phyloP scores from a whole-genome alignment of 441 rosid species.

The Adansonia madagascariensis region DNA sequence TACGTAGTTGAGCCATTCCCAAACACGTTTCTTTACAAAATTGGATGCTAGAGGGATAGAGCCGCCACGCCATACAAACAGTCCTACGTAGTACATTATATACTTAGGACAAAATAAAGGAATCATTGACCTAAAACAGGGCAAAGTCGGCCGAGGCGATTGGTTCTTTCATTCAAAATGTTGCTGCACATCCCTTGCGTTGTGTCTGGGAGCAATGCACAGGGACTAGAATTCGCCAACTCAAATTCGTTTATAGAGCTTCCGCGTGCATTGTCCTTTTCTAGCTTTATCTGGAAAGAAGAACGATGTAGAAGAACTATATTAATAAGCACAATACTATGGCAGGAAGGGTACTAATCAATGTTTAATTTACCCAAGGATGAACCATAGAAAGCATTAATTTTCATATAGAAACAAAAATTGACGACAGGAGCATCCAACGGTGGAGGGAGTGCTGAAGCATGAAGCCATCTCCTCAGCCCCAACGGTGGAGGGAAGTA shows the following conservation, averaged over 20 bases:
- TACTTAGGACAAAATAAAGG: background rate
- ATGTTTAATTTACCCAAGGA: background rate
- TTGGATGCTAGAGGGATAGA: background rate
- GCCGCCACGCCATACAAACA: background rate
- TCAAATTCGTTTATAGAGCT: background rate
- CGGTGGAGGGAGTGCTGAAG: conserved; percentile 54
- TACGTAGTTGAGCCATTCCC: too few relatives aligned
- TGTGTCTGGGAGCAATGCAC: background rate
- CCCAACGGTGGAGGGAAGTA: conserved; percentile 30
- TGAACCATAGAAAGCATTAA: too few relatives aligned
- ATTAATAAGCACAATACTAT: background rate
- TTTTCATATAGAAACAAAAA: too few relatives aligned
- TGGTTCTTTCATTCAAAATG: background rate
- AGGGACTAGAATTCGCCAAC: background rate
- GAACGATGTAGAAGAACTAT: background rate
- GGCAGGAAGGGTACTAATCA: background rate
- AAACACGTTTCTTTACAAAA: background rate
- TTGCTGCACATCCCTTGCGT: background rate
- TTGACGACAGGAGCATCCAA: conserved; percentile 22
- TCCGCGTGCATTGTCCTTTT: background rate
- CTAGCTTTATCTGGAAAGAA: background rate
- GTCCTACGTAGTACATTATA: background rate
- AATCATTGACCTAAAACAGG: background rate
- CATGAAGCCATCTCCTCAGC: conserved; percentile 41
- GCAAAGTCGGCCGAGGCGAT: background rate